Conservation (phyloP, 2,329 filamentous ascomycete genomes). For the Bisporella sp. region DNA sequence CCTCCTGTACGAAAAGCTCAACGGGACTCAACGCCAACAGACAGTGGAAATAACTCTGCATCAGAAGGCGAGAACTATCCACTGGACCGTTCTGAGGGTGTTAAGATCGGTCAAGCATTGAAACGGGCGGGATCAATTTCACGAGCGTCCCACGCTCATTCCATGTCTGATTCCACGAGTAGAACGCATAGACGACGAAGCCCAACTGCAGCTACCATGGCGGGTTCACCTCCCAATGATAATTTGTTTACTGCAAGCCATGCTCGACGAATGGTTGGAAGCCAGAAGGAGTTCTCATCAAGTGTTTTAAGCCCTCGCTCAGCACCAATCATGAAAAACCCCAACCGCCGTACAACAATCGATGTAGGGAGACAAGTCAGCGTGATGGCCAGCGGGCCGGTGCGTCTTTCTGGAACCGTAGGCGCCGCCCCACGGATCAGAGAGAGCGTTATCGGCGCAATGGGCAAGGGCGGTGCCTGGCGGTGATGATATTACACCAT, state of each 20-base stretch:
- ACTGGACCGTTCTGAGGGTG: slow-evolving; percentile 21
- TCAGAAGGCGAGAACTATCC: slow-evolving; percentile 26
- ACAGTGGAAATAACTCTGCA: slow-evolving; percentile 30
- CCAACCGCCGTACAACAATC: slow-evolving; percentile 22
- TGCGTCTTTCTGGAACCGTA: slow-evolving; percentile 16
- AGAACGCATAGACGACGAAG: slow-evolving; percentile 23
- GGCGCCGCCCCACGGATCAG: slow-evolving; percentile 19
- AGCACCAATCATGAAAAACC: slow-evolving; percentile 48
- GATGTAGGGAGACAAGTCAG: slow-evolving; percentile 21
- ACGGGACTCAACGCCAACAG: slow-evolving; percentile 22
- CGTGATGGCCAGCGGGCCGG: slow-evolving; percentile 14
- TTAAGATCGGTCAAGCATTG: slow-evolving; percentile 24
- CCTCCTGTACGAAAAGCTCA: slow-evolving; percentile 26
- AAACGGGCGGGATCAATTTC: slow-evolving; percentile 24
- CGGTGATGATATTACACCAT: no score
- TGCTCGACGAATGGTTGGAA: slow-evolving; percentile 59
- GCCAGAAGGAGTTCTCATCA: slow-evolving; percentile 47
- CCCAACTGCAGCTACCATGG: slow-evolving; percentile 39
- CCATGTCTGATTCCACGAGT: slow-evolving; percentile 13
- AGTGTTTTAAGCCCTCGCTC: slow-evolving; percentile 56
- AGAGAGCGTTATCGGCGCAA: slow-evolving; percentile 21
- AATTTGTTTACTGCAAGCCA: slow-evolving; percentile 60
- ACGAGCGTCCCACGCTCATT: slow-evolving; percentile 17
- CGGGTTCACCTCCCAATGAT: slow-evolving; percentile 47
- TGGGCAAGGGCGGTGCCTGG: slow-evolving; percentile 19